Evolutionary conservation across 805 yeast genomes (phyloP).

Genomic region (Barnettozyma sp.): DNA sequence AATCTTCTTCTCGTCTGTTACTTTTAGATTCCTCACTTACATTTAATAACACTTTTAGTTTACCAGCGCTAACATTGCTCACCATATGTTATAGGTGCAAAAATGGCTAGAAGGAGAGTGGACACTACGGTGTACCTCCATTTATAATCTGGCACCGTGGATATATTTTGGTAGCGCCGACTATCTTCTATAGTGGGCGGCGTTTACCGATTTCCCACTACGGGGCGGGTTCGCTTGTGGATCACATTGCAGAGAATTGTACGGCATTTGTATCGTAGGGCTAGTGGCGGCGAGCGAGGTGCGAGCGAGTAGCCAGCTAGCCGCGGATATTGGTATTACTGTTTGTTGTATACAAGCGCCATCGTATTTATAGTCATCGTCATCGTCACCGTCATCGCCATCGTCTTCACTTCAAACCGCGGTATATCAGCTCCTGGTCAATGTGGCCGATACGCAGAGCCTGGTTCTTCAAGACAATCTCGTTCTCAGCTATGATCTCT

Average conservation of each 20-base stretch:
- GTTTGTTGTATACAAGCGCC: too few species aligned
- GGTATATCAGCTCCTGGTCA: constrained; percentile 38
- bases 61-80: constrained; percentile 26
- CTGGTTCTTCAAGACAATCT: constrained; percentile 46
- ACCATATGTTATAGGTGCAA: constrained; percentile 19
- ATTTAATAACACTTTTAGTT: constrained; percentile 23
- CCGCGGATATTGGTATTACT: too few species aligned
- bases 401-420: constrained; percentile 27
- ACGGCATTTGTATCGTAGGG: neutral
- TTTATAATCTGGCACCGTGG: constrained; percentile 21
- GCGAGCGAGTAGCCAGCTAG: too few species aligned
- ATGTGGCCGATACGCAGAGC: constrained; percentile 37
- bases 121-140: constrained; percentile 13
- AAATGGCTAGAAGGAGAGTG: constrained; percentile 28
- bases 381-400: neutral
- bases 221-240: constrained; percentile 27
- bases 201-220: too few species aligned
- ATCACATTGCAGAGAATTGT: constrained; percentile 12
- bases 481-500: constrained; percentile 53
- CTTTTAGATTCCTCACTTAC: constrained; percentile 25
- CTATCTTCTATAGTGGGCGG: too few species aligned
- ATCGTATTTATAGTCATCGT: too few species aligned
- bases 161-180: neutral
- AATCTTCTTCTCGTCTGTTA: neutral
- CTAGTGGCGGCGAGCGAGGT: too few species aligned